Evolutionary conservation across 352 stramenopile species (phyloP).

Genomic region (Pythium rishiriense): DNA sequence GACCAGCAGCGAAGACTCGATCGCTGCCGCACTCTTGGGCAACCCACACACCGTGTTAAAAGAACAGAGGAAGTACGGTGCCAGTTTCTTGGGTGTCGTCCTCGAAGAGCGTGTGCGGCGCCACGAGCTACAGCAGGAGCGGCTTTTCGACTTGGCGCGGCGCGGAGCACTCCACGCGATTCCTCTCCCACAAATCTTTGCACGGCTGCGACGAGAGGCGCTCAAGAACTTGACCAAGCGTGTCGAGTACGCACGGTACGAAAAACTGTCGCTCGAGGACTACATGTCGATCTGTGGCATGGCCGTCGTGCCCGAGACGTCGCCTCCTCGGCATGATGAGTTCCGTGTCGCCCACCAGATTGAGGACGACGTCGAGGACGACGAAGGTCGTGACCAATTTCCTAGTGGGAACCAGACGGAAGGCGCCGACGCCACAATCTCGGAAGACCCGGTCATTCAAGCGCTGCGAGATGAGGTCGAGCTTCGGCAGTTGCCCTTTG

Average conservation of each 20-base stretch:
- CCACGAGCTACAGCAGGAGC: slow-evolving; percentile 26
- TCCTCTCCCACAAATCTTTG: slow-evolving; percentile 55
- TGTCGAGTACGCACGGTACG: slow-evolving; percentile 40
- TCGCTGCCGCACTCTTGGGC: neutral
- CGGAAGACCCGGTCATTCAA: slow-evolving; percentile 6
- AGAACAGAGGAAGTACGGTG: slow-evolving; percentile 24
- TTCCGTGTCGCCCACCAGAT: slow-evolving; percentile 1
- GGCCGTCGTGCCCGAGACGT: slow-evolving; percentile 24
- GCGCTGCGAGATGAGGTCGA: slow-evolving; percentile 22
- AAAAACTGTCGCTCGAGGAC: slow-evolving; percentile 53
- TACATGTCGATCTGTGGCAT: slow-evolving; percentile 66
- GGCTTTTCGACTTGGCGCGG: slow-evolving; percentile 33
- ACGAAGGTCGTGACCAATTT: slow-evolving; percentile 6
- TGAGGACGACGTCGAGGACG: slow-evolving; percentile 11
- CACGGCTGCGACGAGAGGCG: slow-evolving; percentile 48
- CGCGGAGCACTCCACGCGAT: slow-evolving; percentile 38
- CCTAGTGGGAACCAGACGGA: neutral
- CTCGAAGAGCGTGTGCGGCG: slow-evolving; percentile 41
- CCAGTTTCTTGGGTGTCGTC: slow-evolving; percentile 41
- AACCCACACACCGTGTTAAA: slow-evolving; percentile 16
- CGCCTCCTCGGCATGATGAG: slow-evolving; percentile 5
- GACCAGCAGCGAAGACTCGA: slow-evolving; percentile 2
- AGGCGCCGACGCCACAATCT: neutral
- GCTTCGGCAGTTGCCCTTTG: slow-evolving; percentile 20
- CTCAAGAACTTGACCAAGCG: slow-evolving; percentile 50